These are phyloP conservation scores for Hygrophorus pudorinus DNA, from an alignment of 768 basidiomycete genomes.

Conservation along the genomic window DNA sequence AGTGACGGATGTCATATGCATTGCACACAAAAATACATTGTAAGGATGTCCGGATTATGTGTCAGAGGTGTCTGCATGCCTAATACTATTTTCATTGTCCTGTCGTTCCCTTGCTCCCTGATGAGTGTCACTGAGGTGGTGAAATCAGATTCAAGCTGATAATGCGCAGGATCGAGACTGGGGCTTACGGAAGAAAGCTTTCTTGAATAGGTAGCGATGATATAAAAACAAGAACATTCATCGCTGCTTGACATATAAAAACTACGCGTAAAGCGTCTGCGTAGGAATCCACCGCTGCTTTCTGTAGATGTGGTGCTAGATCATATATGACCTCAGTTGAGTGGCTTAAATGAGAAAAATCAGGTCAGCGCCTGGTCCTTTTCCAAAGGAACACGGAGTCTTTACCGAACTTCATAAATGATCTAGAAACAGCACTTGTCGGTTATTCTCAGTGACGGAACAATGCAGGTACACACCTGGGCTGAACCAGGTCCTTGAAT, in stretches of 20 bases:
- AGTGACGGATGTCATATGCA: too few relatives aligned
- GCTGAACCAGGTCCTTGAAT: conserved; percentile 71
- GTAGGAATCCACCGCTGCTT: conserved; percentile 69
- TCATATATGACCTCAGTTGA: conserved; percentile 62
- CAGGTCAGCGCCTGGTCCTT: background rate
- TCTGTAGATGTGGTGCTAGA: conserved; percentile 42
- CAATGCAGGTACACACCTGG: conserved; percentile 40
- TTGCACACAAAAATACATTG: too few relatives aligned
- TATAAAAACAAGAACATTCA: conserved; percentile 59
- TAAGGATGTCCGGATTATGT: too few relatives aligned
- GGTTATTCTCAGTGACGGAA: conserved; percentile 9
- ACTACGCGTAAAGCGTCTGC: conserved; percentile 70
- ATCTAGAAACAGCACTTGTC: conserved; percentile 31
- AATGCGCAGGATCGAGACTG: background rate
- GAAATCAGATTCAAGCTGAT: background rate
- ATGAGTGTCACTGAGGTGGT: conserved; percentile 39
- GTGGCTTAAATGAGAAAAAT: conserved; percentile 33
- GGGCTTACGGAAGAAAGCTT: conserved; percentile 49
- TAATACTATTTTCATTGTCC: too few relatives aligned
- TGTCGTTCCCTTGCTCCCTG: conserved; percentile 48
- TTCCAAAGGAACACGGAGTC: conserved; percentile 1
- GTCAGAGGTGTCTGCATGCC: too few relatives aligned
- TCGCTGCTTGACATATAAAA: conserved; percentile 68
- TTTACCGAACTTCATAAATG: conserved; percentile 61
- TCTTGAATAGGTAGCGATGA: conserved; percentile 71